Percentiles rank a stretch among this genome's conserved stretches.
Evolutionary conservation across 2,329 filamentous ascomycete species (phyloP).

Genomic region (Plectosphaerella sp.): DNA sequence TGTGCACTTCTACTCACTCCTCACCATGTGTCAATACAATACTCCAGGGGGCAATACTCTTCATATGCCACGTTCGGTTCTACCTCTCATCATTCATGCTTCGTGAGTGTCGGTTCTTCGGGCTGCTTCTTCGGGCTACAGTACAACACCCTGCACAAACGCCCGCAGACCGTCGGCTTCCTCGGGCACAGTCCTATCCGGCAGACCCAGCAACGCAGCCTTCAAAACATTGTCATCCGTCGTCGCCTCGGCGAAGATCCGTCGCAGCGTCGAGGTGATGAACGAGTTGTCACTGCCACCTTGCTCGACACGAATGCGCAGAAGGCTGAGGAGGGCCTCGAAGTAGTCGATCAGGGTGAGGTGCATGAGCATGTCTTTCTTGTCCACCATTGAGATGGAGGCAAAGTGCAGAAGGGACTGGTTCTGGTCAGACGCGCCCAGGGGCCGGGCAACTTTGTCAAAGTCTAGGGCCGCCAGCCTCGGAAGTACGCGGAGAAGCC

Average conservation of each 20-base stretch:
- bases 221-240: slow-evolving; percentile 32
- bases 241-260: slow-evolving; percentile 34
- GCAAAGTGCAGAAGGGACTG: slow-evolving; percentile 43
- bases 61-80: too few relatives aligned
- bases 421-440: slow-evolving; percentile 8
- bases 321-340: slow-evolving; percentile 43
- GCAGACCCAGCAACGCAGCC: slow-evolving; percentile 34
- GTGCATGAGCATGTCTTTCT: slow-evolving; percentile 43
- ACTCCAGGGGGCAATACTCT: too few relatives aligned
- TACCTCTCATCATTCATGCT: too few relatives aligned
- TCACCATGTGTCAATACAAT: too few relatives aligned
- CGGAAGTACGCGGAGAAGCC: slow-evolving; percentile 46
- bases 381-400: slow-evolving; percentile 46
- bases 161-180: slow-evolving; percentile 41
- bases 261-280: slow-evolving; percentile 29
- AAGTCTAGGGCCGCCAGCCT: slow-evolving; percentile 45
- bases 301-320: slow-evolving; percentile 23
- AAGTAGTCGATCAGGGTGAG: slow-evolving; percentile 49
- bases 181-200: slow-evolving; percentile 44
- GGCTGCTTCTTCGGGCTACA: slow-evolving; percentile 10
- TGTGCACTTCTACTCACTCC: too few relatives aligned
- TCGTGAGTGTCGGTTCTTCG: too few relatives aligned
- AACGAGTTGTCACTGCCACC: slow-evolving; percentile 23
- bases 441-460: slow-evolving; percentile 30
- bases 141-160: slow-evolving; percentile 39